Conservation (phyloP, 176 grass and related monocot genomes). For the Saccharum spontaneum region DNA sequence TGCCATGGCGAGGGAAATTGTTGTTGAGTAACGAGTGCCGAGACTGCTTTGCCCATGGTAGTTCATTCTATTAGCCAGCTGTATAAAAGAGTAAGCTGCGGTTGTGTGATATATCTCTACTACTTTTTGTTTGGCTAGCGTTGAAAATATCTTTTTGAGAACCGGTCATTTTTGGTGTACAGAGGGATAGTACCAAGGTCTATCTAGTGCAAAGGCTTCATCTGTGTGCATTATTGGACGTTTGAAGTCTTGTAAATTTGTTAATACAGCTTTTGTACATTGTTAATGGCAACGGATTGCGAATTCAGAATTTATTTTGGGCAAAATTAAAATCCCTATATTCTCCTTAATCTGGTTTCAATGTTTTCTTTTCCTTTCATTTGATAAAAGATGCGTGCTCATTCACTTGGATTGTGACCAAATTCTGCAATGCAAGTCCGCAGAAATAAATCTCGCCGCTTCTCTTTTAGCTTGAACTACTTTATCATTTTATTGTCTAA, state of each 20-base stretch:
- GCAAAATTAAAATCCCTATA: background rate
- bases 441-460: too few relatives aligned
- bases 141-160: background rate
- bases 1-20: slow-evolving; percentile 59
- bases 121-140: background rate
- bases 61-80: slow-evolving; percentile 24
- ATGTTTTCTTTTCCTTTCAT: background rate
- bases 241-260: slow-evolving; percentile 19
- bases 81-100: slow-evolving; percentile 27
- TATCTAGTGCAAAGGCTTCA: background rate
- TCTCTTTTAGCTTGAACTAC: too few relatives aligned
- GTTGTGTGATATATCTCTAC: background rate
- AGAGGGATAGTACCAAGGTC: background rate
- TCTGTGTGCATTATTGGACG: slow-evolving; percentile 16
- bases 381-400: background rate
- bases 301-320: background rate
- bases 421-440: background rate
- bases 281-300: background rate
- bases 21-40: slow-evolving; percentile 19
- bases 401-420: background rate
- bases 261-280: background rate
- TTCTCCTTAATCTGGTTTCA: background rate
- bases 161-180: background rate
- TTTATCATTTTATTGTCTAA: too few relatives aligned
- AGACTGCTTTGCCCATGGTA: background rate